A percentile compares a stretch with the other conserved stretches of the same genome.
These are phyloP conservation scores for Phyllosticta capitalensis DNA, from an alignment of 2,329 filamentous ascomycete genomes.

Conservation along the genomic window DNA sequence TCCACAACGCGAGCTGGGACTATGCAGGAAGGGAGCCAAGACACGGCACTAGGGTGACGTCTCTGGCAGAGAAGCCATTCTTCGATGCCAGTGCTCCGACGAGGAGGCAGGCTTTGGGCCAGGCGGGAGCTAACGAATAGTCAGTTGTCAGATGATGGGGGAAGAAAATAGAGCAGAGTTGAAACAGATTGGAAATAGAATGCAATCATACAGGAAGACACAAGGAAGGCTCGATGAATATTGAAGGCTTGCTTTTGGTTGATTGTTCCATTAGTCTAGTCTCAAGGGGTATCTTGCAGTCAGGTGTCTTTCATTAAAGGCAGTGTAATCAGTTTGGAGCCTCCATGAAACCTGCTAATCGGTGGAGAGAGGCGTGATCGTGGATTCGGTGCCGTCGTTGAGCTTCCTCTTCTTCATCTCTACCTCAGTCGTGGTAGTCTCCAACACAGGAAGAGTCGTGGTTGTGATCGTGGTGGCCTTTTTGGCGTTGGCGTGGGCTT, in stretches of 20 bases:
- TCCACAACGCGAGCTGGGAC: conserved; percentile 67
- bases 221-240: too few species aligned
- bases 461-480: not conserved
- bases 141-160: not conserved
- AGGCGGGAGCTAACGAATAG: conserved; percentile 48
- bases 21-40: conserved; percentile 58
- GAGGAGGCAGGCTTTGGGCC: conserved; percentile 54
- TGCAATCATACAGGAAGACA: not conserved
- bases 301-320: too few species aligned
- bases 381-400: not conserved
- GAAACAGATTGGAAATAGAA: not conserved
- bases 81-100: conserved; percentile 57
- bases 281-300: too few species aligned
- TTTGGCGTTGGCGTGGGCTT: conserved; percentile 5
- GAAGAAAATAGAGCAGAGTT: not conserved
- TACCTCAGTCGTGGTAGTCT: not conserved
- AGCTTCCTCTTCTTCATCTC: not conserved
- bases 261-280: too few species aligned
- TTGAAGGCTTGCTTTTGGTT: too few species aligned
- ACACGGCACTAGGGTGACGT: conserved; percentile 63
- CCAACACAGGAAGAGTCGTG: not conserved
- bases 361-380: not conserved
- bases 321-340: not conserved
- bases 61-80: conserved; percentile 61
- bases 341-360: not conserved